These are phyloP conservation scores for Taphrina pruni DNA, from an alignment of 1,139 yeast species.

Conservation along the genomic window DNA sequence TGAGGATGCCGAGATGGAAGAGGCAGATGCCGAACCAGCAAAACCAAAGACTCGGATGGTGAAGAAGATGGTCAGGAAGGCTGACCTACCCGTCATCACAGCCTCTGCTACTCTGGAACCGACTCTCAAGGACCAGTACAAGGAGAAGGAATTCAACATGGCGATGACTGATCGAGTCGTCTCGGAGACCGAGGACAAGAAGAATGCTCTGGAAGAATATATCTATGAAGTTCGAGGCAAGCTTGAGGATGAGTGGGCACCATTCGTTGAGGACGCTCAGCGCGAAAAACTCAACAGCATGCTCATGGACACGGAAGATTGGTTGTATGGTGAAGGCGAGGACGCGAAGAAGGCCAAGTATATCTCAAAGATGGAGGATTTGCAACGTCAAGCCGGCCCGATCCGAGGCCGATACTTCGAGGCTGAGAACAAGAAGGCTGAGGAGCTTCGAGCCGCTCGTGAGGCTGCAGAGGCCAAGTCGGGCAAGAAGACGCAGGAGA, in stretches of 20 bases:
- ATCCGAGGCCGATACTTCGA: constrained; percentile 94
- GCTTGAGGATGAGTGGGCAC: constrained; percentile 87
- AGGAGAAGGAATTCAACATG: constrained; percentile 85
- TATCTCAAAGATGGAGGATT: constrained; percentile 97
- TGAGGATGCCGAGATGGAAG: constrained; percentile 55
- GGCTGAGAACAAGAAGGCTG: constrained; percentile 91
- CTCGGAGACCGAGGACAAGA: constrained; percentile 98
- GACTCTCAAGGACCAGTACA: constrained; percentile 61
- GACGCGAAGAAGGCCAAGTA: constrained; percentile 96
- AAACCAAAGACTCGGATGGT: constrained; percentile 74
- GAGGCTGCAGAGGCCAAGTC: constrained; percentile 34
- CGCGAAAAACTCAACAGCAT: constrained; percentile 75
- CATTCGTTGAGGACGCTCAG: constrained; percentile 88
- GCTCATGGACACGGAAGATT: constrained; percentile 89
- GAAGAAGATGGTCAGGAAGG: constrained; percentile 92
- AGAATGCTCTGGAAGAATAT: constrained; percentile 97
- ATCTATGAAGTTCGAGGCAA: constrained; percentile 97
- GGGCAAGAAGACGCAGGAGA: constrained; percentile 36
- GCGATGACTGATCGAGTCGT: constrained; percentile 91
- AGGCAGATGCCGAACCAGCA: constrained; percentile 64
- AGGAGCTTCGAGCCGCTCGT: constrained; percentile 57
- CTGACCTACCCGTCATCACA: constrained; percentile 67
- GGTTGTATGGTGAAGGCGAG: constrained; percentile 97
- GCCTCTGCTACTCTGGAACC: constrained; percentile 71
- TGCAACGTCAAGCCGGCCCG: constrained; percentile 91